Evolutionary conservation across 1,284 basidiomycete species (phyloP).

Genomic region (Calocybe gambosa): DNA sequence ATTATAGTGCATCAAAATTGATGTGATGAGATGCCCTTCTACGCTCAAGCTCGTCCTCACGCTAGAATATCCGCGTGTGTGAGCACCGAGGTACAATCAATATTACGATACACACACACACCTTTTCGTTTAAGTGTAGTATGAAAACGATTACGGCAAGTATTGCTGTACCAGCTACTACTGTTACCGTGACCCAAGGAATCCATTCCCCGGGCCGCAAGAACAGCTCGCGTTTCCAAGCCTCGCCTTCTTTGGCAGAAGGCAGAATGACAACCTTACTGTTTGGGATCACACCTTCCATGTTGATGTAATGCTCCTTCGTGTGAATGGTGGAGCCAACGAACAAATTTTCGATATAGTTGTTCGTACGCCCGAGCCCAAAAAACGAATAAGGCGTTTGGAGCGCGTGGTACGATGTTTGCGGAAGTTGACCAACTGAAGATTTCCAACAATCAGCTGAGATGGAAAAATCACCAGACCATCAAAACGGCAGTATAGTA

Average conservation of each 20-base stretch:
- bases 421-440: constrained; percentile 85
- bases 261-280: constrained; percentile 95
- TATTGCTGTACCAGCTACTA: constrained; percentile 68
- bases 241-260: constrained; percentile 45
- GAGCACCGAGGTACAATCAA: constrained; percentile 8
- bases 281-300: constrained; percentile 97
- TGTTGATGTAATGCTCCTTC: constrained; percentile 71
- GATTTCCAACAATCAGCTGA: constrained; percentile 7
- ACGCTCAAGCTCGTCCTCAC: constrained; percentile 89
- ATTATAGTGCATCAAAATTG: constrained; percentile 89
- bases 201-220: constrained; percentile 96
- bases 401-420: constrained; percentile 86
- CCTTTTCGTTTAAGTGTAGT: constrained; percentile 90
- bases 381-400: constrained; percentile 93
- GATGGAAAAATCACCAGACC: not conserved
- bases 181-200: constrained; percentile 89
- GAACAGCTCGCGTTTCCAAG: constrained; percentile 89
- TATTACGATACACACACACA: constrained; percentile 19
- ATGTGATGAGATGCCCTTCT: constrained; percentile 87
- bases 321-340: constrained; percentile 81
- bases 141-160: constrained; percentile 83
- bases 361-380: constrained; percentile 98
- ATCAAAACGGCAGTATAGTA: constrained; percentile 21
- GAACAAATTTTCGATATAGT: constrained; percentile 97
- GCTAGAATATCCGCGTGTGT: constrained; percentile 34